Conservation (phyloP, 2,329 filamentous ascomycete species). For the Orbilia oligospora region DNA sequence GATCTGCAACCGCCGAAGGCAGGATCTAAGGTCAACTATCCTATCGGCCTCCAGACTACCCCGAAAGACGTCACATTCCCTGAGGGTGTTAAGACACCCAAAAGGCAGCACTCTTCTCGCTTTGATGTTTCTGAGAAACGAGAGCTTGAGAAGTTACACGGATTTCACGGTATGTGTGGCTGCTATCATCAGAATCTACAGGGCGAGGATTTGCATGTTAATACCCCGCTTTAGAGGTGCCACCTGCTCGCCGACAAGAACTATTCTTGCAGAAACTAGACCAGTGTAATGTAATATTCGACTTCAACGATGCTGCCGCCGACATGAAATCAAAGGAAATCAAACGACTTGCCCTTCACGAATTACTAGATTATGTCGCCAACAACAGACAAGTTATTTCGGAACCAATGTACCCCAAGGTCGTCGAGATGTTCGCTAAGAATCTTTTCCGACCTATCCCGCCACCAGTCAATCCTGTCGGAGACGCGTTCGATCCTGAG, state of each 20-base stretch:
- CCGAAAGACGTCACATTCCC: conserved; percentile 87
- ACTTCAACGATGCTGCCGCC: conserved; percentile 97
- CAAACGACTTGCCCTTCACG: conserved; percentile 94
- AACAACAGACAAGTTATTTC: conserved; percentile 99
- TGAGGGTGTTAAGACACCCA: conserved; percentile 93
- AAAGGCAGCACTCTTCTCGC: conserved; percentile 95
- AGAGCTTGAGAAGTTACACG: conserved; percentile 95
- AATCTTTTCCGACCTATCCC: conserved; percentile 98
- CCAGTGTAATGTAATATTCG: conserved; percentile 99
- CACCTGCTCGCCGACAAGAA: conserved; percentile 92
- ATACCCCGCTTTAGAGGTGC: conserved; percentile 75
- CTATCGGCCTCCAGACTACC: conserved; percentile 84
- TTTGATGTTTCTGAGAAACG: conserved; percentile 98
- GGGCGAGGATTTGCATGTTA: conserved; percentile 20
- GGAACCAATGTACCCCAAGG: conserved; percentile 97
- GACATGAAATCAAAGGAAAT: conserved; percentile 99
- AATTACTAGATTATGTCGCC: conserved; percentile 96
- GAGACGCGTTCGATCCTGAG: conserved; percentile 97
- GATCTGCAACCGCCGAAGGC: conserved; percentile 95
- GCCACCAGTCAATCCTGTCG: conserved; percentile 96
- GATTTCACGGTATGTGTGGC: conserved; percentile 77
- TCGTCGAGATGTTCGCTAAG: conserved; percentile 99
- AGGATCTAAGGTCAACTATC: conserved; percentile 88
- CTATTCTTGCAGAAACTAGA: conserved; percentile 99
- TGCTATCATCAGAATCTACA: neutral